Evolutionary conservation across 371 early-diverging fungal genomes (phyloP).

Genomic region (Syncephalastrum contaminatum): DNA sequence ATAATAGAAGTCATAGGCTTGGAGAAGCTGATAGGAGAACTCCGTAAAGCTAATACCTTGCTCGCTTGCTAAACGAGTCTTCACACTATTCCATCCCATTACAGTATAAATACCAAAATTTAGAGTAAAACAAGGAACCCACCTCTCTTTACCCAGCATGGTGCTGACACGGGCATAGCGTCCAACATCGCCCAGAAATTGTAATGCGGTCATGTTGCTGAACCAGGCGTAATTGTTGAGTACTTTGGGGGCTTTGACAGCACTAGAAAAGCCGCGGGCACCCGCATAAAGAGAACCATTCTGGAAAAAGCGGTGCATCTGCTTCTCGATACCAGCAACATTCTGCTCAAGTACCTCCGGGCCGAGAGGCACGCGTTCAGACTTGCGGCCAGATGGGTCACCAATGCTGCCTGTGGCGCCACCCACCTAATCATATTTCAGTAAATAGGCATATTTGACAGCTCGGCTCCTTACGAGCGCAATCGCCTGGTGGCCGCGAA

Average conservation of each 20-base stretch:
- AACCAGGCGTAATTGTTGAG: conserved; percentile 89
- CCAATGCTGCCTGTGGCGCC: conserved; percentile 95
- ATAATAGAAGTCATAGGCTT: conserved; percentile 93
- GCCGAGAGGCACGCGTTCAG: conserved; percentile 74
- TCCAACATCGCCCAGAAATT: conserved; percentile 80
- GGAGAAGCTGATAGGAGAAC: conserved; percentile 93
- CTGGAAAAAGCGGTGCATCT: conserved; percentile 70
- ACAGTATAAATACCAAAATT: neutral
- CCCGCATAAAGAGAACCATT: conserved; percentile 66
- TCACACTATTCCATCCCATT: conserved; percentile 50
- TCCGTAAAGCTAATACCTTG: conserved; percentile 95
- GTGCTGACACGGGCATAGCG: conserved; percentile 75
- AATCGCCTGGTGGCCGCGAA: conserved; percentile 81
- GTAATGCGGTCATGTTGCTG: conserved; percentile 69
- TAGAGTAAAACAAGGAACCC: neutral
- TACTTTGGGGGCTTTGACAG: conserved; percentile 42
- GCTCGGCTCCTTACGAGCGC: conserved; percentile 61
- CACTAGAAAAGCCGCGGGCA: conserved; percentile 32
- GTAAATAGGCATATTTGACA: neutral
- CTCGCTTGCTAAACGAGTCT: conserved; percentile 71
- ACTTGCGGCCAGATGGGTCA: conserved; percentile 86
- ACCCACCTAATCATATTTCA: conserved; percentile 59
- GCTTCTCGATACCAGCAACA: conserved; percentile 63
- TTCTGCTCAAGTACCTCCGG: conserved; percentile 61
- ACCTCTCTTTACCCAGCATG: conserved; percentile 91